phyloP scores from a whole-genome alignment of 2,329 filamentous ascomycete species.

The Sclerotinia spermophila region DNA sequence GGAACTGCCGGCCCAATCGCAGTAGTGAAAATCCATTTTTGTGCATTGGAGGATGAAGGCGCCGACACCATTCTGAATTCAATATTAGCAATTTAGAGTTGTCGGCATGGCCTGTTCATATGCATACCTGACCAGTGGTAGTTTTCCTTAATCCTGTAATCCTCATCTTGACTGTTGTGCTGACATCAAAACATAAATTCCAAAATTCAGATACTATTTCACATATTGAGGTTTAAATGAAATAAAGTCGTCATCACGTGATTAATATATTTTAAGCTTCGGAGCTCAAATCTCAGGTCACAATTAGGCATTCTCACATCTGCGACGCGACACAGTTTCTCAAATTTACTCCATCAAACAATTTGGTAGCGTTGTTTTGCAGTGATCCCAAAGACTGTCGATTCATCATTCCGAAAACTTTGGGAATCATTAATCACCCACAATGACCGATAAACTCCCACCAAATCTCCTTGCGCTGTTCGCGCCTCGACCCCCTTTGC shows the following conservation, averaged over 20 bases:
- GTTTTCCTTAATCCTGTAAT: constrained; percentile 52
- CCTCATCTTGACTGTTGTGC: constrained; percentile 42
- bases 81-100: constrained; percentile 20
- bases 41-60: constrained; percentile 98
- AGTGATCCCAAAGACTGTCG: not conserved
- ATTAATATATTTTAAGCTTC: not conserved
- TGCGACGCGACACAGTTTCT: constrained; percentile 14
- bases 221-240: not conserved
- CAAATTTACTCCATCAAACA: constrained; percentile 9
- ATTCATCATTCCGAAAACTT: not conserved
- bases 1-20: constrained; percentile 92
- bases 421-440: constrained; percentile 26
- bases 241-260: constrained; percentile 1
- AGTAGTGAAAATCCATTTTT: constrained; percentile 93
- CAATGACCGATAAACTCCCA: constrained; percentile 95
- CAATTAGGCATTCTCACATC: not conserved
- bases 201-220: not conserved
- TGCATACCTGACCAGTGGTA: constrained; percentile 51
- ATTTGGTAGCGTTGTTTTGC: not conserved
- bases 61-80: constrained; percentile 81
- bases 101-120: not conserved
- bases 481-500: constrained; percentile 85
- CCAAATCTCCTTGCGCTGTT: constrained; percentile 91
- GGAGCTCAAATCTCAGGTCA: constrained; percentile 14
- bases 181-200: not conserved